phyloP scores from a whole-genome alignment of 1,284 basidiomycete species.

The Apiotrichum laibachii region DNA sequence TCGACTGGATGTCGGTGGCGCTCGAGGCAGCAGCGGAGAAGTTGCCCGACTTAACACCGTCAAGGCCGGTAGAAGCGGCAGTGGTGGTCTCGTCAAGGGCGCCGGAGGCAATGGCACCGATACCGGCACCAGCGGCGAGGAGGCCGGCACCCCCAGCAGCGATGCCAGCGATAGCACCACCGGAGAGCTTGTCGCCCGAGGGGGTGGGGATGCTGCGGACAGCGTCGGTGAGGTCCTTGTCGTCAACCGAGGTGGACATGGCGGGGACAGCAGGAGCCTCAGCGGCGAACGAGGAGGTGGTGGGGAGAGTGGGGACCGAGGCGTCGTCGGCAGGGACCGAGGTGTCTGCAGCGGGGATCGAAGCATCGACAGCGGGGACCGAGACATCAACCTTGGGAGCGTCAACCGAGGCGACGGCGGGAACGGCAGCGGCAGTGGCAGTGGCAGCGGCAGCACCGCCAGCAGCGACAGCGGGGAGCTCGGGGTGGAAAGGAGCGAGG shows the following conservation, averaged over 20 bases:
- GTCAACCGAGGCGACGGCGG: background rate
- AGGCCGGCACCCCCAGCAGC: background rate
- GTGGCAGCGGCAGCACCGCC: slow-evolving; percentile 1
- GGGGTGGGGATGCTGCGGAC: slow-evolving; percentile 1
- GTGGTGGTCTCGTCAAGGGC: background rate
- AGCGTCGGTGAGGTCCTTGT: slow-evolving; percentile 2
- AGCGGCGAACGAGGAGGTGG: too few species aligned
- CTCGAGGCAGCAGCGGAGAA: background rate
- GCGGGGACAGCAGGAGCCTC: background rate
- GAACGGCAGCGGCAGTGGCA: background rate
- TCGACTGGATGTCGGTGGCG: background rate
- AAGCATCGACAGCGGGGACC: background rate
- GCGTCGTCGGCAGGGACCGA: background rate
- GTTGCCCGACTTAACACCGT: background rate
- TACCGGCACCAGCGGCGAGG: background rate
- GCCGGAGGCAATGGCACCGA: background rate
- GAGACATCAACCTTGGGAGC: background rate
- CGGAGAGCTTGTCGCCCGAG: background rate
- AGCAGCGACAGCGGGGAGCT: too few species aligned
- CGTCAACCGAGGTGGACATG: too few species aligned
- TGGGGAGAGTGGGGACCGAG: background rate
- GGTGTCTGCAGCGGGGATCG: background rate
- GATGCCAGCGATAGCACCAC: background rate
- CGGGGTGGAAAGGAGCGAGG: too few species aligned
- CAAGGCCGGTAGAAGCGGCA: background rate